These are phyloP conservation scores for Musa schizocarpa DNA, from an alignment of 176 grass and related monocot genomes.

Conservation along the genomic window DNA sequence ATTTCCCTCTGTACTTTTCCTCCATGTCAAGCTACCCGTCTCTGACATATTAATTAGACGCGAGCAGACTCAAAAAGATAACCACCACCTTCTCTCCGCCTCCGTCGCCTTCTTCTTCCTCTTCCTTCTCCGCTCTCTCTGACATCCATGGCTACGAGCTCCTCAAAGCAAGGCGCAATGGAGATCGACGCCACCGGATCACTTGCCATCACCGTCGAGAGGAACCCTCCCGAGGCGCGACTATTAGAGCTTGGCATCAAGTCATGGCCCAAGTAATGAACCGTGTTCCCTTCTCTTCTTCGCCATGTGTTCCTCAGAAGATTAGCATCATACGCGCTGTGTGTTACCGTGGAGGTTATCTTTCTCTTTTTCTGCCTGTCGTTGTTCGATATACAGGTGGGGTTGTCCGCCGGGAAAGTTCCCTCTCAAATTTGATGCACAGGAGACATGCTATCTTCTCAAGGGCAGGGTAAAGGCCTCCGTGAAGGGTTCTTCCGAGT, in stretches of 20 bases:
- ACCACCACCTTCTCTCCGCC: not conserved
- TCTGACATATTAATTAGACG: too few relatives aligned
- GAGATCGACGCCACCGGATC: constrained; percentile 43
- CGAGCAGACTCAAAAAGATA: too few relatives aligned
- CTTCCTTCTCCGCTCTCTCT: not conserved
- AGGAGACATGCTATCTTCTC: constrained; percentile 80
- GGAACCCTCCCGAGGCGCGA: constrained; percentile 54
- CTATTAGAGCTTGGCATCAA: constrained; percentile 66
- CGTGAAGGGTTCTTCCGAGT: constrained; percentile 60
- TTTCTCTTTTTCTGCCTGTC: not conserved
- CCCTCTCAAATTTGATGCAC: constrained; percentile 70
- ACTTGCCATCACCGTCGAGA: constrained; percentile 54
- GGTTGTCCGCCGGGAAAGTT: constrained; percentile 76
- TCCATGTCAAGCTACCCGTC: not conserved
- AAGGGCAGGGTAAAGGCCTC: constrained; percentile 75
- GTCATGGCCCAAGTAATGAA: constrained; percentile 77
- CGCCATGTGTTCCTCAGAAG: not conserved
- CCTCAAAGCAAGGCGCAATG: constrained; percentile 57
- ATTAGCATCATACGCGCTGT: too few relatives aligned
- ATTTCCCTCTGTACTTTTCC: not conserved
- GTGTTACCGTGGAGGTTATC: too few relatives aligned
- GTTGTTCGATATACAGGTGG: constrained; percentile 34
- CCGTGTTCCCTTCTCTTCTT: not conserved
- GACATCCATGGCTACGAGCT: constrained; percentile 59
- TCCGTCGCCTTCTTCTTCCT: not conserved